Percentiles rank a stretch among this genome's conserved stretches.
phyloP scores from a whole-genome alignment of 2,329 filamentous ascomycete genomes.

The Ceratocystis variospora region DNA sequence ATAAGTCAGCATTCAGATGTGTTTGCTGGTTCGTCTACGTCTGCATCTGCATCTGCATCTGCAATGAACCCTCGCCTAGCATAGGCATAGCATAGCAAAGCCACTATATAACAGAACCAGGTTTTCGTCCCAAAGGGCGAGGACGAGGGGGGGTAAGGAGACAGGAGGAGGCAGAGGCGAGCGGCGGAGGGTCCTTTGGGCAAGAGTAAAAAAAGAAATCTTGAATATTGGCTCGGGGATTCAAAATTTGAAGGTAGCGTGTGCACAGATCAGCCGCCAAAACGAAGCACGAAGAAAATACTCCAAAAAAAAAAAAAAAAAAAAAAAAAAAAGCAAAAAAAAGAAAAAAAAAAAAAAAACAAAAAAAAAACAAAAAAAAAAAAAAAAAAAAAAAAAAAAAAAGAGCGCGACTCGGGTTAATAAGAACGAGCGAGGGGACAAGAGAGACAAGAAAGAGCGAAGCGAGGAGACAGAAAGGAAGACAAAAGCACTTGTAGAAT shows the following conservation, averaged over 20 bases:
- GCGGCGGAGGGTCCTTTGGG: neutral
- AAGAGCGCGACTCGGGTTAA: no score
- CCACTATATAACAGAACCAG: neutral
- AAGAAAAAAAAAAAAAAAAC: neutral
- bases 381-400: neutral
- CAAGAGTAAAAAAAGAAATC: no score
- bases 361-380: neutral
- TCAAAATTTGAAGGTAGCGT: neutral
- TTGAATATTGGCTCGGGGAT: neutral
- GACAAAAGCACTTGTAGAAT: neutral
- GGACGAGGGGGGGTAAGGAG: neutral
- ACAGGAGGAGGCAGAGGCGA: neutral
- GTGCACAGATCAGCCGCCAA: neutral
- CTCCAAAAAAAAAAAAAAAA: neutral
- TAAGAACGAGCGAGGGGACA: no score
- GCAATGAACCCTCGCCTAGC: neutral
- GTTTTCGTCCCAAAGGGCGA: neutral
- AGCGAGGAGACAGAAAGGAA: neutral
- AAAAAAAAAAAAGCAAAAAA: no score
- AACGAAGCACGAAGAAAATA: neutral
- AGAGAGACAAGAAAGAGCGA: neutral
- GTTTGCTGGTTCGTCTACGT: no score
- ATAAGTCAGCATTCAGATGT: no score
- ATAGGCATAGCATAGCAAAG: neutral
- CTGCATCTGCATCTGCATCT: neutral